Evolutionary conservation across 495 filamentous ascomycete genomes (phyloP), one percentile per base, ranked within the genome.

Genomic region (Pseudoneurospora amorphoporcata): DNA sequence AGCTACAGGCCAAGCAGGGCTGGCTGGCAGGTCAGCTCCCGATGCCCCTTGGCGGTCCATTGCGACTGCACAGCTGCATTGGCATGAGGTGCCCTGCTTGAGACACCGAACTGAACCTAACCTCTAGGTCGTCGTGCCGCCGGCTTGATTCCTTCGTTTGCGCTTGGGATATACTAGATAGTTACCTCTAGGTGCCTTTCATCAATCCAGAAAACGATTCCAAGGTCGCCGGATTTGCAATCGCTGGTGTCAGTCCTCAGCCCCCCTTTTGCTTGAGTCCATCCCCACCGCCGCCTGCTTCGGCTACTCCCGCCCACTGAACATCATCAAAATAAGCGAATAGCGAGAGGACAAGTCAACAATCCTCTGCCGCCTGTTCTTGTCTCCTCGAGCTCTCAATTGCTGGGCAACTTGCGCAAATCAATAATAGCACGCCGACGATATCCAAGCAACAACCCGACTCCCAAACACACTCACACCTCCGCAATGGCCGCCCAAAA

Each of bases 401-500:
- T 23, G 42, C 32, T n/a, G 65, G 29, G 17, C 71, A 16, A 70
- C 40, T 42, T 42, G 19, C 69, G n/a, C 5, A 1, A 35, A 19
- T 8, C 69, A 43, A 42, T 7, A 40, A 42, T 7, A 40, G 69
- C 53, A 69, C 65, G 35, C 61, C 12, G 6, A 41, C 29, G 1
- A 23, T 4, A 37, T 17, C 12, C 10, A 61, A 3, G 16, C 29
- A 14, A 43, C 29, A 14, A 43, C 17, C 32, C 58, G 68, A 69
- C 53, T 39, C 8, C 23, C 69, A 29, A 8, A 65, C 8, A 65
- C 8, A 19, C 9, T 53, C 45, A 53, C 2, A 53, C 10, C 10
- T 58, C 71, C 73, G 73, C 79, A 73, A 85, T 84, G 81, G 77
- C 81, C 68, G 80, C 75, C 45, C 81, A 88, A 42, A 80, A 83